A percentile compares a stretch with the other conserved stretches of the same genome.
phyloP scores from a whole-genome alignment of 192 early-diverging fungal genomes.

The Glomus cerebriforme region DNA sequence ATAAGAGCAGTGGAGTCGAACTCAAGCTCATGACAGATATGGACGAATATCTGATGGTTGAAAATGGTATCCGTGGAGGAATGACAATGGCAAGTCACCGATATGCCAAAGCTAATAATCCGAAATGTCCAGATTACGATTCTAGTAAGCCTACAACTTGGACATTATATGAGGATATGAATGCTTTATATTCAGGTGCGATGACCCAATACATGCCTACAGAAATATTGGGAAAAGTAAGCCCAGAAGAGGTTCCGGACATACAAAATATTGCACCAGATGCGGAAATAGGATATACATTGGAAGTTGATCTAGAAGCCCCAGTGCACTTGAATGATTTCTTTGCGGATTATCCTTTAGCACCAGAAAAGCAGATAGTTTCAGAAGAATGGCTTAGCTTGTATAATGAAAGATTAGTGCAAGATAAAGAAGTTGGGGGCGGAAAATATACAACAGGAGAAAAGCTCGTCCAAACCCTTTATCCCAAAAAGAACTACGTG shows the following conservation, averaged over 20 bases:
- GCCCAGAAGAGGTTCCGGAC: too few relatives aligned
- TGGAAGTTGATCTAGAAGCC: constrained; percentile 21
- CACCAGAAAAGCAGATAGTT: constrained; percentile 13
- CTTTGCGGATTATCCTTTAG: constrained; percentile 12
- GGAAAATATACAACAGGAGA: constrained; percentile 20
- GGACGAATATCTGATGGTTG: constrained; percentile 17
- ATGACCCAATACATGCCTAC: constrained; percentile 27
- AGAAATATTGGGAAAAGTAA: constrained; percentile 22
- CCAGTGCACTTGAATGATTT: constrained; percentile 21
- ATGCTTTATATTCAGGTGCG: constrained; percentile 26
- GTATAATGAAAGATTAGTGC: constrained; percentile 25
- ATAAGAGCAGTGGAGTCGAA: constrained; percentile 24
- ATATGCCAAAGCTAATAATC: constrained; percentile 27
- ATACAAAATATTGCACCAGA: constrained; percentile 15
- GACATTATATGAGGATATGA: too few relatives aligned
- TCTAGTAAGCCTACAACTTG: not conserved
- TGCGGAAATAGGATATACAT: constrained; percentile 7
- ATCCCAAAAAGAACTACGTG: too few relatives aligned
- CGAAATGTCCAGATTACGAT: constrained; percentile 20
- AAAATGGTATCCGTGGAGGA: not conserved
- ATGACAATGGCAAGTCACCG: constrained; percentile 24
- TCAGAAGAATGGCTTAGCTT: constrained; percentile 21
- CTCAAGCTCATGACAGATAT: constrained; percentile 18
- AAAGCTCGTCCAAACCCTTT: constrained; percentile 15
- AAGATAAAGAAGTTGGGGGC: constrained; percentile 2